Conservation (phyloP, 2,329 filamentous ascomycete species). For the Amauroascus niger region DNA sequence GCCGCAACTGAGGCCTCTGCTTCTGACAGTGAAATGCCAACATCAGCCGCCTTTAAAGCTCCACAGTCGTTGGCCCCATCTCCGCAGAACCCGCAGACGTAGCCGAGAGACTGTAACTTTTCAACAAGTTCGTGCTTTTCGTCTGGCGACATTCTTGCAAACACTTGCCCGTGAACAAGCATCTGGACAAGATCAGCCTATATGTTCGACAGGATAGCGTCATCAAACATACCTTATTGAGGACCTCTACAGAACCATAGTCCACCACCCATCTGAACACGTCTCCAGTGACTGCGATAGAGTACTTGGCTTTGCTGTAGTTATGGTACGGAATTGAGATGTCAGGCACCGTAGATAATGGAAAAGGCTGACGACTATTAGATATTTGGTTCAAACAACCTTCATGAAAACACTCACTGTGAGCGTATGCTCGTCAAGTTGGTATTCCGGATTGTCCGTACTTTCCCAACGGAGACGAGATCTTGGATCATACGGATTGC, state of each 20-base stretch:
- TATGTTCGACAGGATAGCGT: background rate
- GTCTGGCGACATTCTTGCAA: slow-evolving; percentile 96
- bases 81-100: slow-evolving; percentile 90
- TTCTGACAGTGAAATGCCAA: slow-evolving; percentile 92
- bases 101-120: slow-evolving; percentile 91
- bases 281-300: slow-evolving; percentile 80
- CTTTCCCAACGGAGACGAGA: slow-evolving; percentile 80
- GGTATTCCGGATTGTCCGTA: slow-evolving; percentile 73
- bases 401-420: slow-evolving; percentile 39
- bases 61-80: slow-evolving; percentile 97
- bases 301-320: slow-evolving; percentile 72
- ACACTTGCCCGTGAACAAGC: slow-evolving; percentile 84
- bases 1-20: slow-evolving; percentile 97
- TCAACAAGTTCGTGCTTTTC: slow-evolving; percentile 97
- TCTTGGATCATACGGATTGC: slow-evolving; percentile 62
- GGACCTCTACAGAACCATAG: slow-evolving; percentile 68
- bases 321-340: slow-evolving; percentile 78
- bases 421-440: slow-evolving; percentile 68
- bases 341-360: slow-evolving; percentile 61
- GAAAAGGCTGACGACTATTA: slow-evolving; percentile 50
- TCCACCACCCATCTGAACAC: slow-evolving; percentile 96
- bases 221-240: slow-evolving; percentile 49
- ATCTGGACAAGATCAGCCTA: slow-evolving; percentile 46
- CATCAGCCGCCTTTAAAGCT: slow-evolving; percentile 90
- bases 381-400: background rate